Conservation (phyloP, 768 basidiomycete genomes). For the Tricholoma matsutake region DNA sequence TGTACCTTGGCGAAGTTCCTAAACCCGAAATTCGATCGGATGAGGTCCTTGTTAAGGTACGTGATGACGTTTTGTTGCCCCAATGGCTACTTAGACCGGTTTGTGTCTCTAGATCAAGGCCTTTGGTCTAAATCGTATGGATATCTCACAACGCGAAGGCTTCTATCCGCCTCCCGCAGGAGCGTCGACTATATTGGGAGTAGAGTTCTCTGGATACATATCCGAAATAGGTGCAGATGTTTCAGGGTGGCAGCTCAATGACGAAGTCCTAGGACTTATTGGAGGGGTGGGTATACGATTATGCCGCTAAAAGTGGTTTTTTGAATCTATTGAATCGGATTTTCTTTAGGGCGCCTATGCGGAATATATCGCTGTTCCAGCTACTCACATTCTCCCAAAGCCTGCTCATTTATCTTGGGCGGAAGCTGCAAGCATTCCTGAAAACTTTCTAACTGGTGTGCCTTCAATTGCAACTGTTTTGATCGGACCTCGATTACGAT, state of each 20-base stretch:
- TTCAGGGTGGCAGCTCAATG: slow-evolving; percentile 54
- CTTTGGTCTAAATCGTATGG: slow-evolving; percentile 91
- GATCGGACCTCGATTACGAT: background rate
- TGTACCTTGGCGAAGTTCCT: slow-evolving; percentile 72
- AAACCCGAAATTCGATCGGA: slow-evolving; percentile 55
- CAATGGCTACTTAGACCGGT: background rate
- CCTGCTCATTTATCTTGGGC: slow-evolving; percentile 73
- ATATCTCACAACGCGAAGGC: slow-evolving; percentile 69
- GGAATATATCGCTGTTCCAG: slow-evolving; percentile 70
- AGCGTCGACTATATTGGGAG: slow-evolving; percentile 72
- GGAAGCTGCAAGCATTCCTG: slow-evolving; percentile 85
- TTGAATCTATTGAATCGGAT: slow-evolving; percentile 5
- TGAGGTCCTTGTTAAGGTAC: slow-evolving; percentile 79
- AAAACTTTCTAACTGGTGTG: slow-evolving; percentile 82
- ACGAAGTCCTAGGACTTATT: slow-evolving; percentile 78
- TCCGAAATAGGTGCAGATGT: slow-evolving; percentile 49
- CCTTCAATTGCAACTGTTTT: background rate
- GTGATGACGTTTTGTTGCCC: slow-evolving; percentile 8
- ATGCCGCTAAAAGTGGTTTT: background rate
- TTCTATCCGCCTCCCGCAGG: slow-evolving; percentile 79
- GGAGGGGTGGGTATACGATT: slow-evolving; percentile 57
- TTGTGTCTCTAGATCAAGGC: slow-evolving; percentile 54
- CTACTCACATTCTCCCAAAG: slow-evolving; percentile 70
- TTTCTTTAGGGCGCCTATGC: slow-evolving; percentile 82
- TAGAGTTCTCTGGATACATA: slow-evolving; percentile 80